phyloP scores from a whole-genome alignment of 2,329 filamentous ascomycete species.

The Fusarium sp. region DNA sequence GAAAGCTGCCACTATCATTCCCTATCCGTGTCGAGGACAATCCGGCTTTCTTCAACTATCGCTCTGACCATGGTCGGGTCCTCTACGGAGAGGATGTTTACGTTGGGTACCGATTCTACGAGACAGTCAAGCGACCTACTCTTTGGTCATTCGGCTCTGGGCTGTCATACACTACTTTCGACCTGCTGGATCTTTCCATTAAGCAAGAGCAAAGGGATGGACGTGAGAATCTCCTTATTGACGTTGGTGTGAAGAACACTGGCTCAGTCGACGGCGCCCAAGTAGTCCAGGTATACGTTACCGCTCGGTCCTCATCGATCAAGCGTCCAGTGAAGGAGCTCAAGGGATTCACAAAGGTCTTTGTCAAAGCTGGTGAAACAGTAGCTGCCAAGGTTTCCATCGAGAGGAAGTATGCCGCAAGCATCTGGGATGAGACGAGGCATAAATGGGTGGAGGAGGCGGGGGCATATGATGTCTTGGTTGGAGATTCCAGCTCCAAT shows the following conservation, averaged over 20 bases:
- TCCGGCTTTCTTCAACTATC: constrained; percentile 81
- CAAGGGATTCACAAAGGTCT: constrained; percentile 74
- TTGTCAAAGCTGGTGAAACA: constrained; percentile 69
- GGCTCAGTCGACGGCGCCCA: constrained; percentile 66
- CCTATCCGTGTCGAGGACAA: constrained; percentile 76
- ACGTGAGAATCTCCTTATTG: constrained; percentile 52
- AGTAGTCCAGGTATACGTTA: constrained; percentile 69
- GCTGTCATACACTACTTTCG: constrained; percentile 81
- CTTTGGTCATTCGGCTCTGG: constrained; percentile 75
- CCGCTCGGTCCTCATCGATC: constrained; percentile 63
- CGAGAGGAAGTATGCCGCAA: constrained; percentile 72
- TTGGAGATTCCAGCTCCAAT: constrained; percentile 67
- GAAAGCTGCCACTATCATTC: constrained; percentile 80
- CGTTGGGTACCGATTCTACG: constrained; percentile 84
- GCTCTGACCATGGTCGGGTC: constrained; percentile 75
- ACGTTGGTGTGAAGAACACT: constrained; percentile 69
- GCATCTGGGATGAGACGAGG: constrained; percentile 77
- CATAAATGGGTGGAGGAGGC: constrained; percentile 74
- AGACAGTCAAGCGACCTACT: constrained; percentile 77
- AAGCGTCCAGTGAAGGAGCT: constrained; percentile 71
- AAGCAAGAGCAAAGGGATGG: neutral
- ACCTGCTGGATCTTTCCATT: constrained; percentile 57
- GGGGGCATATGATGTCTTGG: constrained; percentile 72
- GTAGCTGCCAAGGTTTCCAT: constrained; percentile 67
- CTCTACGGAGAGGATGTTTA: constrained; percentile 86